phyloP scores from a whole-genome alignment of 495 filamentous ascomycete genomes.

The Podospora pseudopauciseta region DNA sequence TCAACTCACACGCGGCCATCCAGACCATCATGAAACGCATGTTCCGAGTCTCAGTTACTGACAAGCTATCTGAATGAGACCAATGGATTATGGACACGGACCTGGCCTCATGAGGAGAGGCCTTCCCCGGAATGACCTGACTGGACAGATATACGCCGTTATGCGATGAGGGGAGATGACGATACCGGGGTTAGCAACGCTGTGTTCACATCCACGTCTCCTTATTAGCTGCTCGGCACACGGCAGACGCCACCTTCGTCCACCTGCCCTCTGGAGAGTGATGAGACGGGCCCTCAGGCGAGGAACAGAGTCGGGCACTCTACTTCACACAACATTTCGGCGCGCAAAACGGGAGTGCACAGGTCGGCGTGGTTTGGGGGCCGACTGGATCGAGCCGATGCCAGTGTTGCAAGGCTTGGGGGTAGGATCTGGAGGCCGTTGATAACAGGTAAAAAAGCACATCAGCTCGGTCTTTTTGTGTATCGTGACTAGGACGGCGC shows the following conservation, averaged over 20 bases:
- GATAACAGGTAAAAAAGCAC: background rate
- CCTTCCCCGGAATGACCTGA: background rate
- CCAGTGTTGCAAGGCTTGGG: background rate
- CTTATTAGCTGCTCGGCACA: background rate
- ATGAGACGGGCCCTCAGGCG: background rate
- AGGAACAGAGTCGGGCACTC: background rate
- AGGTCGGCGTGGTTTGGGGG: background rate
- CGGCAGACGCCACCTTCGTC: constrained; percentile 9
- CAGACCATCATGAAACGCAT: constrained; percentile 4
- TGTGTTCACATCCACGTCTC: background rate
- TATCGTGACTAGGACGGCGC: no score
- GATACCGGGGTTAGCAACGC: background rate
- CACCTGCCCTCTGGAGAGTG: constrained; percentile 8
- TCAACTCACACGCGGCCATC: background rate
- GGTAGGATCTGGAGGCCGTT: background rate
- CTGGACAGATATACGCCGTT: constrained; percentile 4
- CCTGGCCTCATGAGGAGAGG: background rate
- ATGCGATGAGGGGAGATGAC: background rate
- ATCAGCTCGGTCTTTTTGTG: background rate
- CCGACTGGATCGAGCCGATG: background rate
- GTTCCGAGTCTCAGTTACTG: background rate
- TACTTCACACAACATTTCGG: constrained; percentile 2
- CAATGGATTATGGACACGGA: background rate
- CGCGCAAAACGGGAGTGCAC: background rate
- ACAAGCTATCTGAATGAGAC: background rate